Base-by-base conservation (phyloP, 768 basidiomycete species). In the Amanita pseudoporphyria region DNA sequence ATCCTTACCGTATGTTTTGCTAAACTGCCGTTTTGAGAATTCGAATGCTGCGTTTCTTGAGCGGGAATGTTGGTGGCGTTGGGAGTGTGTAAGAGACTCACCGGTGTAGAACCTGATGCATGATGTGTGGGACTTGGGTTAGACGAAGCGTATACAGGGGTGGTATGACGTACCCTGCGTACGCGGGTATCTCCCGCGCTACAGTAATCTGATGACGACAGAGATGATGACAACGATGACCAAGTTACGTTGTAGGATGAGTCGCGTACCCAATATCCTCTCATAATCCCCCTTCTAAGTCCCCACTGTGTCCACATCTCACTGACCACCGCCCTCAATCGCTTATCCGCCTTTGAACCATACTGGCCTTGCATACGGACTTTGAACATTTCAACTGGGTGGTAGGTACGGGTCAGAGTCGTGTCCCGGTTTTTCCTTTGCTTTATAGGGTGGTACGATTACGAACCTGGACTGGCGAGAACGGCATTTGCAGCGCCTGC, bases 341-440 rank as follows among this genome's bases (percentile, higher is more conserved):
- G 76, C 64, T 94, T 85, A 62, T 97, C 93, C 7, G 76, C 73
- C 10, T 79, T 72, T 3, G 72, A 74, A 9, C 94, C 95, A 57
- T 96, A 95, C 62, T 97, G 89, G 6, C 87, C 93, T 66, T 96
- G 94, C 95, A 96, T 96, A 14, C 89, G 78, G 24, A 97, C 90
- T 67, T 99, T 98, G 72, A 97, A 97, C 87, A 98, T 90, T 67
- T 99, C 96, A 45, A 92, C 89, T 90, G 53, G 35, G 43, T 21
- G n/a, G n/a, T n/a, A n/a, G n/a, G 42, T 21, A 6, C 19, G 32
- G 9, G 43, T 9, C 47, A 43, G n/a, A n/a, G n/a, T 37, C 13
- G 39, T 33, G 38, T 24, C 10, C 12, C 26, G 4, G 4, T 28
- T 3, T 28, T 28, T 28, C 7, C 26, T n/a, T n/a, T n/a, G n/a